Conservation (phyloP, 192 early-diverging fungal genomes). For the Chytriomyces confervae region DNA sequence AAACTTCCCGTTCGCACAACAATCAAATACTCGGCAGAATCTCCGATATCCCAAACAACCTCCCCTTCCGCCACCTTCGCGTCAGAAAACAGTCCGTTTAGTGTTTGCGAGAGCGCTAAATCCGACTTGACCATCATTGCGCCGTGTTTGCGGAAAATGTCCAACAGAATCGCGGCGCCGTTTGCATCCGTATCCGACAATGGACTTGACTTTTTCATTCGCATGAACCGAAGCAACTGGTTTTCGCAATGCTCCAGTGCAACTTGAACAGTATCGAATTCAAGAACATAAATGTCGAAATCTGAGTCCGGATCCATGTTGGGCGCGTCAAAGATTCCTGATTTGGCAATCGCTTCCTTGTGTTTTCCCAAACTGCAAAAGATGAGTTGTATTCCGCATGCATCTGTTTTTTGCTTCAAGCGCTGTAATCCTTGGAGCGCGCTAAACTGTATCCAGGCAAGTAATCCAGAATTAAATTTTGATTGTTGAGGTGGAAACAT, state of each 20-base stretch:
- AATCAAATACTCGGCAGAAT: conserved; percentile 51
- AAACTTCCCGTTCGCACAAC: conserved; percentile 72
- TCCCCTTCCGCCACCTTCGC: background rate
- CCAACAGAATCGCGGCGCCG: no score
- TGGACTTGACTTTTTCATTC: background rate
- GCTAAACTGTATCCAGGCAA: conserved; percentile 62
- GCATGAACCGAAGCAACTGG: conserved; percentile 58
- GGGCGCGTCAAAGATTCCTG: conserved; percentile 49
- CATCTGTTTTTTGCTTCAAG: conserved; percentile 74
- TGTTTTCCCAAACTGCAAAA: conserved; percentile 69
- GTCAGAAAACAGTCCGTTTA: no score
- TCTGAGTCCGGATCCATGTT: conserved; percentile 8
- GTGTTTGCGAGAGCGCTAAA: no score
- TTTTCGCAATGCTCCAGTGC: conserved; percentile 97
- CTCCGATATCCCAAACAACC: conserved; percentile 67
- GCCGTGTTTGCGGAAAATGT: no score
- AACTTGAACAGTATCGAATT: conserved; percentile 82
- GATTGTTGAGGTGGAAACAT: background rate
- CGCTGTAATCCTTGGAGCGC: conserved; percentile 89
- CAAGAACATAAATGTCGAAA: conserved; percentile 58
- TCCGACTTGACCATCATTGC: no score
- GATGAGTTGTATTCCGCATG: conserved; percentile 79
- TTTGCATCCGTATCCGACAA: no score
- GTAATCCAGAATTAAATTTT: conserved; percentile 11
- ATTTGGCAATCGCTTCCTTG: conserved; percentile 25